Evolutionary conservation across 345 rosid genomes (phyloP), one percentile per base, ranked within the genome.

Genomic region (Linum tenue): DNA sequence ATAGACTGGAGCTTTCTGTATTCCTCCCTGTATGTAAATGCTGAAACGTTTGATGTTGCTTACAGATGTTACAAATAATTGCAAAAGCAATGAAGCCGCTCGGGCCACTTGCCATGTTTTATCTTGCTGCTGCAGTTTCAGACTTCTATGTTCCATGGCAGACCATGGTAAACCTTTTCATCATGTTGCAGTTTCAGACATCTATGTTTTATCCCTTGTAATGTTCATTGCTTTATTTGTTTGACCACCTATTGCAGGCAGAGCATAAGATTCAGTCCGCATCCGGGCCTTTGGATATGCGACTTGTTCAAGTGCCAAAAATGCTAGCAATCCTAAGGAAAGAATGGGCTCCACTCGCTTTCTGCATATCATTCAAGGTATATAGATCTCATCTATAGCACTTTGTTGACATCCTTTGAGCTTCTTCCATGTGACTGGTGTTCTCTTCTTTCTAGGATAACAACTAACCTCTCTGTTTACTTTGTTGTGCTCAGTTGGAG

Each of bases 121-220:
- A 88, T 83, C 92, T 84, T 60, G 96, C 97, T 63, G 96, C 97
- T 75, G 99, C 98, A 16, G 96, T 86, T 15, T 92, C 98, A 5
- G 98, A 88, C 78, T 92, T 92, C 66, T 88, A 90, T 70, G 92
- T 85, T 65, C 96, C 97, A n/a, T 94, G 99, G 99, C 65, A 78
- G 35, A 86, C 85, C 84, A 85, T 90, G 96, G 97, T 90, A 90
- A 22, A 85, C 73, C 57, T 38, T 61, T 50, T 12, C 31, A 36
- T 55, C 67, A 35, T 14, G 42, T 36, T 22, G 31, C 31, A 22
- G 1, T 22, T 22, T 22, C 31, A 22, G 31, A 22, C 31, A 22
- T 22, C 31, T 22, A 22, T 22, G 31, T 22, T 22, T 22, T 22
- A 22, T 22, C 31, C 31, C 31, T 22, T 22, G 31, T 22, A 22